Percentiles rank a stretch among this genome's conserved stretches.
Evolutionary conservation across 306 rosid species (phyloP).

Genomic region (Trifolium dubium): DNA sequence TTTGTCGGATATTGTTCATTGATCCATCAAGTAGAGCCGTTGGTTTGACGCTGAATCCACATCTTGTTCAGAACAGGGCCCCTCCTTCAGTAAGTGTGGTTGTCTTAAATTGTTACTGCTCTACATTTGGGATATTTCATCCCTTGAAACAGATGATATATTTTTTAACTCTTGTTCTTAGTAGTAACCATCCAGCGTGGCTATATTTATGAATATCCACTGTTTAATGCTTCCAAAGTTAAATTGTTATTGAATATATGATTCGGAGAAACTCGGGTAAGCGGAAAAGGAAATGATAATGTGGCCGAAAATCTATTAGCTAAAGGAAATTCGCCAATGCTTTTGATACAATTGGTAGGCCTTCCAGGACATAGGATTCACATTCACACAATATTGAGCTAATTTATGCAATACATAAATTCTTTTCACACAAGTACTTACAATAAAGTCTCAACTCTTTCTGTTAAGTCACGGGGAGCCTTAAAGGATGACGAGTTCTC

Average conservation of each 20-base stretch:
- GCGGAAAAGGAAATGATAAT: background rate
- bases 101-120: conserved; percentile 23
- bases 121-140: conserved; percentile 14
- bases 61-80: conserved; percentile 80
- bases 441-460: background rate
- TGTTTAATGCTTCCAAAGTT: conserved; percentile 23
- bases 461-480: background rate
- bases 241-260: conserved; percentile 26
- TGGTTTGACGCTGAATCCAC: conserved; percentile 92
- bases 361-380: background rate
- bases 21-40: conserved; percentile 92
- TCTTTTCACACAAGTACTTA: background rate
- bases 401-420: conserved; percentile 3
- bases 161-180: background rate
- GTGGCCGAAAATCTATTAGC: conserved; percentile 7
- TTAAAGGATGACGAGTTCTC: background rate
- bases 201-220: conserved; percentile 26
- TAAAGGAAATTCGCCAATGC: conserved; percentile 12
- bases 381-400: background rate
- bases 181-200: background rate
- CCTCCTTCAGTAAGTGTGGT: conserved; percentile 75
- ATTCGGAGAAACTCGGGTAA: background rate
- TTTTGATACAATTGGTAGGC: conserved; percentile 10
- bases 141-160: conserved; percentile 10
- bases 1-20: conserved; percentile 85